phyloP scores from a whole-genome alignment of 345 rosid genomes.

The Reutealis trisperma region DNA sequence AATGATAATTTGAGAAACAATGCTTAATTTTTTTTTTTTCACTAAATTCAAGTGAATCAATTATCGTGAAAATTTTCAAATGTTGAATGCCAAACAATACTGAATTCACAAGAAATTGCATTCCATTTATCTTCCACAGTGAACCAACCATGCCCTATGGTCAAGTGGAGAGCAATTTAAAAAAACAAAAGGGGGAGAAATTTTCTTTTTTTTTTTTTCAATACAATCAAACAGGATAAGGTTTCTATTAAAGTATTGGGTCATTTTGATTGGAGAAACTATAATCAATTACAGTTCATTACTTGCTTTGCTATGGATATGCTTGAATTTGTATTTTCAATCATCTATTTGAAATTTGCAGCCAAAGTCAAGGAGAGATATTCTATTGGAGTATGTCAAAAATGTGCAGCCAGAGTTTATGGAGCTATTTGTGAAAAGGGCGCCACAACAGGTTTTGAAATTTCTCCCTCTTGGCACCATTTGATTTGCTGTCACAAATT shows the following conservation, averaged over 20 bases:
- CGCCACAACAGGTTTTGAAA: conserved; percentile 70
- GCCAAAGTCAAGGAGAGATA: conserved; percentile 77
- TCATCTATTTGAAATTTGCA: conserved; percentile 22
- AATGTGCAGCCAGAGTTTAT: conserved; percentile 95
- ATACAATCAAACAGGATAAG: background rate
- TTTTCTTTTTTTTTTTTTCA: background rate
- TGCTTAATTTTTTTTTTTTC: background rate
- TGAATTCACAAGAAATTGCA: background rate
- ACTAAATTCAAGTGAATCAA: background rate
- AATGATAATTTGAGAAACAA: background rate
- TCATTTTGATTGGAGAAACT: background rate
- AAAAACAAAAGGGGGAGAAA: background rate
- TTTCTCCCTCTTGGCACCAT: background rate
- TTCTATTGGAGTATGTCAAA: conserved; percentile 87
- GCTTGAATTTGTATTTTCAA: conserved; percentile 17
- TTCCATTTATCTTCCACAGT: background rate
- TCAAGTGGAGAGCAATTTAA: background rate
- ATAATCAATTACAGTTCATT: background rate
- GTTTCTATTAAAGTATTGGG: background rate
- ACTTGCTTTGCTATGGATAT: background rate
- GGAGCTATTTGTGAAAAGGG: conserved; percentile 89
- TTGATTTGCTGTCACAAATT: background rate
- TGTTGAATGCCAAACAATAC: background rate
- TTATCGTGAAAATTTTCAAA: background rate
- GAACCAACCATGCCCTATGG: background rate